Evolutionary conservation across 2,329 filamentous ascomycete genomes (phyloP), one percentile per base, ranked within the genome.

Genomic region (Talaromyces sp.): DNA sequence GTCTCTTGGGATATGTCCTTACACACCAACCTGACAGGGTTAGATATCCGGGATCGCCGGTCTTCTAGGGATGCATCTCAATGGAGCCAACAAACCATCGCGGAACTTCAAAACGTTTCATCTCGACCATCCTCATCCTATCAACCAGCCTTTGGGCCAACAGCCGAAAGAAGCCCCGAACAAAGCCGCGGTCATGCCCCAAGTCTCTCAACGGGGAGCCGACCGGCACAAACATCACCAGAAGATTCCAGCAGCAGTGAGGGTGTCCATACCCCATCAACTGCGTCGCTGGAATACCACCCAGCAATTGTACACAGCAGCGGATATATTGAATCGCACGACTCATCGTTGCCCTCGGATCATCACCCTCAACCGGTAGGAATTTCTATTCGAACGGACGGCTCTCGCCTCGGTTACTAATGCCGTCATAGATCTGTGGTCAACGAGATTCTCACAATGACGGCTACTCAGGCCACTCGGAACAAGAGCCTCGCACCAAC

Each of bases 181-280:
- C 67, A 56, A 52, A 58, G 46, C 54, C 64, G 54, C 43, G 70
- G 71, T 20, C 69, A 70, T 43, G 59, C 61, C 24, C 61, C 64
- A 24, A 67, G 60, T 37, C 52, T 62, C 16, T 65, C 64, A 6
- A 61, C 65, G 30, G 55, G 64, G 19, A 68, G 67, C 30, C 67
- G 67, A 33, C 61, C 67, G 17, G 63, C 68, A 16, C 71, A 75
- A 35, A 74, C 70, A 14, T 77, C 76, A n/a, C 76, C 77, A 1
- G 76, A 78, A 59, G 77, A 77, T 60, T 77, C 76, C 1, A 78
- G 75, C 57, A 79, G 75, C 61, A 78, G 75, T 49, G 77, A 79
- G 54, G 75, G 75, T 14, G 75, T 79, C 2, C 71, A 75, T 7
- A 79, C 77, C 20, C 77, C 77, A 4, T 77, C 75, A 7, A 77